A percentile compares a stretch with the other conserved stretches of the same genome.
Evolutionary conservation across 495 filamentous ascomycete species (phyloP).

Genomic region (Penicillium waksmanii): DNA sequence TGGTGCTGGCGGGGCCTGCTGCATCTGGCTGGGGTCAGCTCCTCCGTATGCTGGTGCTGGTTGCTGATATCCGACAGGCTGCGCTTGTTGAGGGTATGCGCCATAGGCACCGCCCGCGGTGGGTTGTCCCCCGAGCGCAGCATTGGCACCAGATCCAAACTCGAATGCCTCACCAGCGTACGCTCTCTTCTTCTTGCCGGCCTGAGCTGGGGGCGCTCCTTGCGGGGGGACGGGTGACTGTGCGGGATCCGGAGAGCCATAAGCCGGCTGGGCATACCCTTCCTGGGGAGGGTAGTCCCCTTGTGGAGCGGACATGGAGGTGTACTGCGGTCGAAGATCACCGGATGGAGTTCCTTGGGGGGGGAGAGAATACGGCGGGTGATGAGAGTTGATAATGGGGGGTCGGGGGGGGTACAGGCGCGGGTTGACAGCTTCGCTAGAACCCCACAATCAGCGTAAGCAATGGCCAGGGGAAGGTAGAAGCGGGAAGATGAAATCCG

Average conservation of each 20-base stretch:
- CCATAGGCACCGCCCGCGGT: constrained; percentile 58
- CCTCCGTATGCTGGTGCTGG: constrained; percentile 50
- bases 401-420: constrained; percentile 15
- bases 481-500: constrained; percentile 1
- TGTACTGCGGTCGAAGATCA: constrained; percentile 17
- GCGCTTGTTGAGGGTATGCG: constrained; percentile 60
- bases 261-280: constrained; percentile 55
- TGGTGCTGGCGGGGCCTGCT: constrained; percentile 61
- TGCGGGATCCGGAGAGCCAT: constrained; percentile 41
- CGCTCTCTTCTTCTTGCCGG: constrained; percentile 81
- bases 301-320: constrained; percentile 60
- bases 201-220: constrained; percentile 42
- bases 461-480: constrained; percentile 8
- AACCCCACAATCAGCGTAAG: constrained; percentile 34
- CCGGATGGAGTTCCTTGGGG: constrained; percentile 9
- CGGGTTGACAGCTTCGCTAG: constrained; percentile 36
- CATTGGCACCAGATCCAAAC: constrained; percentile 88
- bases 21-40: constrained; percentile 45
- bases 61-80: constrained; percentile 56
- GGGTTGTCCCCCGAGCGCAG: constrained; percentile 63
- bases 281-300: constrained; percentile 66
- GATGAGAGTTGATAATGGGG: constrained; percentile 19
- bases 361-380: constrained; percentile 11
- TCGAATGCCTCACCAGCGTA: constrained; percentile 96
- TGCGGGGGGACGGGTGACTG: constrained; percentile 36